Conservation (phyloP, 441 rosid genomes). For the Croton setiger region DNA sequence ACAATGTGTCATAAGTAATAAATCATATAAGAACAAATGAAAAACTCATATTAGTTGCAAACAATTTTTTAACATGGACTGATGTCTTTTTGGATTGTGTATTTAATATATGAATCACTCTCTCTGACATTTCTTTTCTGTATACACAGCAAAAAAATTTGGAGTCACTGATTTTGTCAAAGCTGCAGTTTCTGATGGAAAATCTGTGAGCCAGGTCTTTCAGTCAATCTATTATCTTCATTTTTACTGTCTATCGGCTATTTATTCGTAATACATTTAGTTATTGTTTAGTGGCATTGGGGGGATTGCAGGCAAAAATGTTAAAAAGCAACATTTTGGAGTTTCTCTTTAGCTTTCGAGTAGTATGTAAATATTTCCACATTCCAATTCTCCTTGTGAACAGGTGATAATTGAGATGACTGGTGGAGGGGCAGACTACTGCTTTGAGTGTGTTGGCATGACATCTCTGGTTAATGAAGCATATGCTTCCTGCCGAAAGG, state of each 20-base stretch:
- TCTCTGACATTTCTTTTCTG: neutral
- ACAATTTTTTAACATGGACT: neutral
- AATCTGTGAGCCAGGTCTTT: slow-evolving; percentile 58
- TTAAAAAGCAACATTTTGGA: neutral
- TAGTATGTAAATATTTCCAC: neutral
- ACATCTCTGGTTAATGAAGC: slow-evolving; percentile 69
- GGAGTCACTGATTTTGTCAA: slow-evolving; percentile 71
- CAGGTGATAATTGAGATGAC: slow-evolving; percentile 76
- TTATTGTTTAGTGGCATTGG: too few species aligned
- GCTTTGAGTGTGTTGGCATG: slow-evolving; percentile 84
- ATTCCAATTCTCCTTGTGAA: neutral
- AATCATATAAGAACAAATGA: neutral
- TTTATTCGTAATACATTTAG: too few species aligned
- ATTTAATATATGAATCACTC: neutral
- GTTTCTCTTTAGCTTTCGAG: neutral
- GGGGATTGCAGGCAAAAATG: neutral
- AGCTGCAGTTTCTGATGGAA: slow-evolving; percentile 40
- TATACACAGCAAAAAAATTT: slow-evolving; percentile 50
- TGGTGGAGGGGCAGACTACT: slow-evolving; percentile 80
- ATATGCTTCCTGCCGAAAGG: slow-evolving; percentile 75
- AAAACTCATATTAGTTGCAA: neutral
- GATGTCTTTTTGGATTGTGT: neutral
- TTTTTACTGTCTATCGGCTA: neutral
- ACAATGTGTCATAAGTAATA: neutral
- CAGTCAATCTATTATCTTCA: slow-evolving; percentile 2